Conservation (phyloP, 306 rosid genomes). For the Trifolium repens region DNA sequence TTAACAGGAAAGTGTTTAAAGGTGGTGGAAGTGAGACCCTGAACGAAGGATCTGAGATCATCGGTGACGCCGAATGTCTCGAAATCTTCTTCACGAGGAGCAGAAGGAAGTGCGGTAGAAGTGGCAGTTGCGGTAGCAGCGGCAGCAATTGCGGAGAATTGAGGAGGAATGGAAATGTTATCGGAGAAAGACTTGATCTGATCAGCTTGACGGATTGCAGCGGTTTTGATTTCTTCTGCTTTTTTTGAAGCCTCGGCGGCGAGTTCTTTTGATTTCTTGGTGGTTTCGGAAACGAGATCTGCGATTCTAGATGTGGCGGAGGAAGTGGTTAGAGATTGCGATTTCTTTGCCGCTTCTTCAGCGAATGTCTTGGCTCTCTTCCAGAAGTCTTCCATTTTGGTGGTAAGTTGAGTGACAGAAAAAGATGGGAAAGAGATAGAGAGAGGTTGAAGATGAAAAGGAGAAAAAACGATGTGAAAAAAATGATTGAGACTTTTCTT, state of each 20-base stretch:
- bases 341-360: conserved; percentile 91
- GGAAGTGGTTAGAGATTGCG: conserved; percentile 64
- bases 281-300: conserved; percentile 91
- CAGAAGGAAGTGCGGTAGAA: conserved; percentile 31
- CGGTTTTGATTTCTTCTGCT: conserved; percentile 83
- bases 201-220: conserved; percentile 75
- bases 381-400: conserved; percentile 85
- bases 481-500: conserved; percentile 16
- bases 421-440: not conserved
- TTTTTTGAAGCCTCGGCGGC: conserved; percentile 96
- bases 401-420: not conserved
- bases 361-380: conserved; percentile 87
- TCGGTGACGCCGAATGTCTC: conserved; percentile 70
- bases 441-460: not conserved
- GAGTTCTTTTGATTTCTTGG: conserved; percentile 86
- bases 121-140: conserved; percentile 23
- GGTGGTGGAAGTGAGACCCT: conserved; percentile 87
- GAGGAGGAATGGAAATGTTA: conserved; percentile 71
- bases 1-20: conserved; percentile 77
- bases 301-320: conserved; percentile 68
- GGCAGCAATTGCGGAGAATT: conserved; percentile 55
- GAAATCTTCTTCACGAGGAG: conserved; percentile 56
- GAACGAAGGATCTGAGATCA: conserved; percentile 86
- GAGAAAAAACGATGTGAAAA: not conserved
- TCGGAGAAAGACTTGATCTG: conserved; percentile 89